A percentile compares a stretch with the other conserved stretches of the same genome.
phyloP scores from a whole-genome alignment of 176 grass and related monocot species.

The Ensete ventricosum region DNA sequence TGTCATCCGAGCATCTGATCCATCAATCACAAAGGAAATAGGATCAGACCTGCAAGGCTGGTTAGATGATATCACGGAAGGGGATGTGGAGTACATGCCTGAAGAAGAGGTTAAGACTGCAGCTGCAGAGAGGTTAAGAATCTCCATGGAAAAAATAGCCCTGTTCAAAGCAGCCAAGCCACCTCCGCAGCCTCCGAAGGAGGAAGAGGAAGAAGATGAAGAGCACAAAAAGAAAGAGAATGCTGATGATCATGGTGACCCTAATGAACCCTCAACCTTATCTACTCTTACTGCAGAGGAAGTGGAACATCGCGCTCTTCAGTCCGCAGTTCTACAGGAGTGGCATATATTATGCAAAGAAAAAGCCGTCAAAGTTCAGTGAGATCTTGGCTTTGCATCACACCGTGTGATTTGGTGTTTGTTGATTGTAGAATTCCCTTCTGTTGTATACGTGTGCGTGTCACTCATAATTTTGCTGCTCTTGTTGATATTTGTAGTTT shows the following conservation, averaged over 20 bases:
- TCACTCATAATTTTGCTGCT: background rate
- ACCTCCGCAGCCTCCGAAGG: constrained; percentile 43
- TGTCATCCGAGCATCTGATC: constrained; percentile 73
- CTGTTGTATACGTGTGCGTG: background rate
- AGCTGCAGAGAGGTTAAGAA: constrained; percentile 58
- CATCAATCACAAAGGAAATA: constrained; percentile 80
- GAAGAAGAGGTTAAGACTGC: constrained; percentile 86
- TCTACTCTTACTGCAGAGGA: constrained; percentile 79
- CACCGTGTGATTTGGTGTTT: background rate
- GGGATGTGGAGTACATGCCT: constrained; percentile 72
- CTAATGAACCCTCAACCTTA: constrained; percentile 72
- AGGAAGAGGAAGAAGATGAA: constrained; percentile 54
- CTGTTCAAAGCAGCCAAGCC: constrained; percentile 85
- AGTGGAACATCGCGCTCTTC: constrained; percentile 81
- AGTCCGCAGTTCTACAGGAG: constrained; percentile 87
- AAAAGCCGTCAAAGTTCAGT: constrained; percentile 69
- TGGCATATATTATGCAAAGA: constrained; percentile 86
- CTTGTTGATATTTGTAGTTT: background rate
- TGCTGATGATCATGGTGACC: constrained; percentile 48
- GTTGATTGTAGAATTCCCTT: background rate
- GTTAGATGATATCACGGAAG: constrained; percentile 83
- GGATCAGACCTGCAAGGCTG: constrained; percentile 90
- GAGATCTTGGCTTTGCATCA: background rate
- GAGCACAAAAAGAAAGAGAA: background rate
- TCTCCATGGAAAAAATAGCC: constrained; percentile 82